Conservation (phyloP, 441 rosid genomes). For the Sinapis alba region DNA sequence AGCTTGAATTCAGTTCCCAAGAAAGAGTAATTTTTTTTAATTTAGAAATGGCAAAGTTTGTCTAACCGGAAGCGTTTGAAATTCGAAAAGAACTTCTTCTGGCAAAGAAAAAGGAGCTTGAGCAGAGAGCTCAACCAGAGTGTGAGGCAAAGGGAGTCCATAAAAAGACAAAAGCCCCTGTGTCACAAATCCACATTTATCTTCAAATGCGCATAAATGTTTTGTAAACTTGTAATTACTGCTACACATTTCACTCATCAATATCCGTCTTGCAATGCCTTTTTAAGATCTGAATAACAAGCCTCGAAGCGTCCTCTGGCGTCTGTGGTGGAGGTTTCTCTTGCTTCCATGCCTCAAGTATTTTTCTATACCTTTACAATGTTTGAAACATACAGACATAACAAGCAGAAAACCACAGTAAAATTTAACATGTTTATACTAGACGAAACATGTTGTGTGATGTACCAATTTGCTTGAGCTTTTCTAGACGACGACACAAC, state of each 20-base stretch:
- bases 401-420: not conserved
- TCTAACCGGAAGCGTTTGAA: conserved; percentile 71
- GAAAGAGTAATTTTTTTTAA: too few species aligned
- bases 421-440: conserved; percentile 16
- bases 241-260: too few species aligned
- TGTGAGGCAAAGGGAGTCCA: conserved; percentile 74
- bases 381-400: too few species aligned
- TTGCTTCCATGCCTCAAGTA: conserved; percentile 77
- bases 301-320: conserved; percentile 69
- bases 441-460: not conserved
- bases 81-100: conserved; percentile 55
- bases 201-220: not conserved
- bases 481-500: conserved; percentile 83
- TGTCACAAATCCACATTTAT: too few species aligned
- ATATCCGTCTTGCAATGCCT: conserved; percentile 42
- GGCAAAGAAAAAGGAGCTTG: conserved; percentile 62
- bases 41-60: too few species aligned
- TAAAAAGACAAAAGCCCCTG: conserved; percentile 81
- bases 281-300: conserved; percentile 58
- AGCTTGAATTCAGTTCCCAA: too few species aligned
- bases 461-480: conserved; percentile 91
- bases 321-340: conserved; percentile 77
- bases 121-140: conserved; percentile 42
- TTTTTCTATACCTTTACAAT: conserved; percentile 67
- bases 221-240: too few species aligned